Base-by-base conservation (phyloP, 2,329 filamentous ascomycete species). In the Phaeosphaeria sp. region DNA sequence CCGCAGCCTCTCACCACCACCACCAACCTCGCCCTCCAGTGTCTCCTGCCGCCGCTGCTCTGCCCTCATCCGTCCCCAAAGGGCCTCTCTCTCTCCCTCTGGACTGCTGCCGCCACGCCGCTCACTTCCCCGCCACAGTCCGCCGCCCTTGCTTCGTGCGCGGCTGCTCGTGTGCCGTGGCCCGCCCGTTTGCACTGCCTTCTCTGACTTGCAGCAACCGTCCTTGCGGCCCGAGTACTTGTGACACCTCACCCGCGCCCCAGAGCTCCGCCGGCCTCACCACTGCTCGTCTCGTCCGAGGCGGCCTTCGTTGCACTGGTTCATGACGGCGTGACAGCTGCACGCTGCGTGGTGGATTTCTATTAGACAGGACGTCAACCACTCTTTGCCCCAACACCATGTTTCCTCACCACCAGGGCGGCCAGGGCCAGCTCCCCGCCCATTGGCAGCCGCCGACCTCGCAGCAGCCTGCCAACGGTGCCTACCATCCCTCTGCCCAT, bases 371-470 rank as follows among this genome's bases (percentile, higher is more conserved):
- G 6, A 44, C 55, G 36, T 45, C 55, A 27, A 36, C 50, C 39
- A 22, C 45, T 15, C 57, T 53, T 53, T 45, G 22, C 51, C 47
- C 11, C 45, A 24, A 45, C 49, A 56, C 60, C 61, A 76, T 76
- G 74, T 76, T 74, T 57, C 72, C 74, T 65, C 72, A 75, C 63
- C 63, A 50, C 25, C 65, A 70, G 63, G 69, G 64, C 52, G 72
- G 71, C 68, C 74, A 74, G 60, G 74, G 74, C 64, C 75, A 77
- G 65, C 68, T 75, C 55, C 74, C 74, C 56, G 68, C 74, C 30
- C 74, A 77, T 61, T 76, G 74, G 73, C 73, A 76, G 60, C 74
- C 74, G 50, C 73, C 73, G 18, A 71, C 69, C 42, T 60, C 70
- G 33, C 71, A 73, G 60, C 71, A 74, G 64, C 72, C 74, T 51